Evolutionary conservation across 1,284 basidiomycete genomes (phyloP), one percentile per base, ranked within the genome.

Genomic region (Pisolithus thermaeus): DNA sequence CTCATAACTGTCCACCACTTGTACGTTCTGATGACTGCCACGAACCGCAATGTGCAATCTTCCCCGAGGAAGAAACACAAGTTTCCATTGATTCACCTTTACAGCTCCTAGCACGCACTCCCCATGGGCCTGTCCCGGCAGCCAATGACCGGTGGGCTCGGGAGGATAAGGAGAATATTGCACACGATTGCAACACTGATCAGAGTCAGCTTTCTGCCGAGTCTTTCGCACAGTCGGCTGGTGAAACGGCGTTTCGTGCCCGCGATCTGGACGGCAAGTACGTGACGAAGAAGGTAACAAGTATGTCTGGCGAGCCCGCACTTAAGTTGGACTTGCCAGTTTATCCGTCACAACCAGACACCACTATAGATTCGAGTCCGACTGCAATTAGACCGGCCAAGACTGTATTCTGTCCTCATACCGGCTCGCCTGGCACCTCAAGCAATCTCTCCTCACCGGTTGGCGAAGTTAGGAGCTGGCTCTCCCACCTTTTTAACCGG

Each of bases 391-490:
- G 12, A 35, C 32, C 12, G 1, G 12, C 32, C 4, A 35, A 53
- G 48, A 60, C 28, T 30, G 68, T 44, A 47, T 56, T 59, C 47
- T 59, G 65, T 25, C 59, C 60, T 7, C 63, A 63, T 22, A 35
- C 49, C 14, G 52, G 47, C 36, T 27, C 68, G 12, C 62, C 65
- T 4, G 56, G 50, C 6, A 47, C 64, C 51, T 56, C 62, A 3
- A 64, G 67, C 37, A 67, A 67, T 9, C 50, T 68, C 16, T 53
- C 68, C 9, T 65, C 67, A 12, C 67, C 69, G n/a, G 81, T 86
- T n/a, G 81, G 84, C 54, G 85, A 89, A 64, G 82, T 89, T 67
- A 87, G 86, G 61, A 87, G 86, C 40, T 90, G 87, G 87, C 87
- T 90, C 64, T 86, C 86, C 7, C 88, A 83, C 58, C 70, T 90